phyloP scores from a whole-genome alignment of 108 stramenopile genomes.

The Craspedostauros australis region DNA sequence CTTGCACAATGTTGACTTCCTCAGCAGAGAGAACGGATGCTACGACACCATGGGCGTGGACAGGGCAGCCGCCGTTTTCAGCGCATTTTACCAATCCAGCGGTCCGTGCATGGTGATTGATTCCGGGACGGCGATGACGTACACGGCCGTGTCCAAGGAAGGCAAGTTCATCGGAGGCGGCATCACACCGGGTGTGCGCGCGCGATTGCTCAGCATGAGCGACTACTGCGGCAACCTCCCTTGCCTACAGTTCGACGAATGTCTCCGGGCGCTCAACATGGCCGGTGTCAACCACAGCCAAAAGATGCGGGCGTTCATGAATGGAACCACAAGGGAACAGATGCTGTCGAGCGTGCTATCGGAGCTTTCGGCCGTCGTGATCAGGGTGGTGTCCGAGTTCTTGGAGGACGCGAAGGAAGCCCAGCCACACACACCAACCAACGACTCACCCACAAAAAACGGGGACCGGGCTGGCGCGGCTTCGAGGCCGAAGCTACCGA shows the following conservation, averaged over 20 bases:
- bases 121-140: conserved; percentile 69
- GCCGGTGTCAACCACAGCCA: conserved; percentile 12
- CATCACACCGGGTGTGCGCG: conserved; percentile 54
- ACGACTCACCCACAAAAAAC: background rate
- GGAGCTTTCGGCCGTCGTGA: conserved; percentile 3
- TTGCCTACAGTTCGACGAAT: conserved; percentile 16
- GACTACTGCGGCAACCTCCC: conserved; percentile 54
- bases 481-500: no score
- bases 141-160: conserved; percentile 42
- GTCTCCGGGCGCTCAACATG: conserved; percentile 19
- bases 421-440: conserved; percentile 4
- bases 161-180: conserved; percentile 72
- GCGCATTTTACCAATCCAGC: no score
- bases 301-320: conserved; percentile 41
- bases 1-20: conserved; percentile 57
- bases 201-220: conserved; percentile 29
- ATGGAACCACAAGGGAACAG: conserved; percentile 53
- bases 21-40: conserved; percentile 41
- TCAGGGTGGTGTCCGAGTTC: background rate
- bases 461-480: no score
- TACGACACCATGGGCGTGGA: conserved; percentile 72
- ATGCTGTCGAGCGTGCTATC: conserved; percentile 37
- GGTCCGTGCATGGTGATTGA: conserved; percentile 76
- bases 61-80: conserved; percentile 47
- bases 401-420: conserved; percentile 4